Evolutionary conservation across 2,329 filamentous ascomycete species (phyloP), one percentile per base, ranked within the genome.

Genomic region (Chrysoporthe deuterocubensis): DNA sequence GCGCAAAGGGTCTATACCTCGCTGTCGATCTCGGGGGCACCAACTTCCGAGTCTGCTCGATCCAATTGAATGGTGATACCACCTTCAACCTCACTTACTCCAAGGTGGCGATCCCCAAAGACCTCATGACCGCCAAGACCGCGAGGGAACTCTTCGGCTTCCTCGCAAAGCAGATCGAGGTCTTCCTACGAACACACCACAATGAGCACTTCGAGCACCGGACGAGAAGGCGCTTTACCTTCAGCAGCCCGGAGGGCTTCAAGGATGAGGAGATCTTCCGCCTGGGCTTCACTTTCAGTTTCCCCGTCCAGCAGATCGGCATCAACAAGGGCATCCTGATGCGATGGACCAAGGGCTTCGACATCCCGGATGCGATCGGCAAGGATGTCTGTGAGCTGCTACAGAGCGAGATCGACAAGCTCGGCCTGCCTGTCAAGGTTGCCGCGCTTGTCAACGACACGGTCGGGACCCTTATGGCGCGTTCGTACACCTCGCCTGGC

Each of bases 311-410:
- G 77, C 96, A 99, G 79, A 85, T 92, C 67, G 94, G 93, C 50
- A 97, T 99, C 78, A 98, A 98, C 85, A 95, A 94, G 81, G 96
- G 96, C 70, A 91, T 90, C 67, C 85, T 99, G 65, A 96, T 97
- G 80, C 90, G 96, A 73, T 99, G 96, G 96, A 99, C 96, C 67
- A 99, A 99, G 83, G 96, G 96, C 64, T 99, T 97, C 77, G 93
- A 98, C 77, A 98, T 99, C 72, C 87, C 90, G n/a, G 96, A 98
- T 77, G 92, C 94, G 1, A 81, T 99, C 68, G 96, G 95, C 74
- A 92, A 97, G 80, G 96, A 99, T 78, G 94, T 99, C 43, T 99
- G 96, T 78, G 90, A 89, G 54, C 83, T 99, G 71, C 85, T 99
- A 46, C 96, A 99, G 81, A 82, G 83, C 26, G 96, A 97, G 79